Evolutionary conservation across 208 protist genomes (phyloP).

Genomic region (Trypanosoma rangeli): DNA sequence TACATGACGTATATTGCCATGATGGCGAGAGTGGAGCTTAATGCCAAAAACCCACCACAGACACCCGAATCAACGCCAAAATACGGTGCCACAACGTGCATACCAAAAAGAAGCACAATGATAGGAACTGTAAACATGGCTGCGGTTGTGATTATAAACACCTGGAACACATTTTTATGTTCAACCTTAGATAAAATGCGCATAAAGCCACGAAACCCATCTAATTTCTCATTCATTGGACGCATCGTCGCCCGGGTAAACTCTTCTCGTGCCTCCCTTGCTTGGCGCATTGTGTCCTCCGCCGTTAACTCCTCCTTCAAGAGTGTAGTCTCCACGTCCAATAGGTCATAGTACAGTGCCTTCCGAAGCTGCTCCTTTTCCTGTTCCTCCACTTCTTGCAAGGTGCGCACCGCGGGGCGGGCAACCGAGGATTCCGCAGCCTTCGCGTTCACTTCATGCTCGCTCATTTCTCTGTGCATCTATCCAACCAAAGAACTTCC

Average conservation of each 20-base stretch:
- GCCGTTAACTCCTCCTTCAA: slow-evolving; percentile 32
- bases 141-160: slow-evolving; percentile 55
- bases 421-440: background rate
- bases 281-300: slow-evolving; percentile 39
- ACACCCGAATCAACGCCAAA: slow-evolving; percentile 41
- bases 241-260: slow-evolving; percentile 39
- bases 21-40: slow-evolving; percentile 48
- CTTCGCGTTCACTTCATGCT: background rate
- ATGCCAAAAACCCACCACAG: slow-evolving; percentile 64
- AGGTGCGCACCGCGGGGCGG: slow-evolving; percentile 28
- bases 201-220: slow-evolving; percentile 41
- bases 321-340: slow-evolving; percentile 27
- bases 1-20: slow-evolving; percentile 63
- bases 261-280: slow-evolving; percentile 43
- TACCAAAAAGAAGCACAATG: slow-evolving; percentile 54
- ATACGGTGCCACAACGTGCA: slow-evolving; percentile 55
- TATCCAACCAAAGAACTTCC: background rate
- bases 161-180: slow-evolving; percentile 41
- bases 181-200: slow-evolving; percentile 30
- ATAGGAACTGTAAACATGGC: slow-evolving; percentile 78
- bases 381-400: slow-evolving; percentile 63
- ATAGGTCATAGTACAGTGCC: slow-evolving; percentile 59
- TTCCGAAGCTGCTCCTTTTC: slow-evolving; percentile 68
- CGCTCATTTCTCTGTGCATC: background rate
- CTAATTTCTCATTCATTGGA: slow-evolving; percentile 59